These are phyloP conservation scores for Forsythia suspensa DNA, from an alignment of 257 asterid species.

Conservation along the genomic window DNA sequence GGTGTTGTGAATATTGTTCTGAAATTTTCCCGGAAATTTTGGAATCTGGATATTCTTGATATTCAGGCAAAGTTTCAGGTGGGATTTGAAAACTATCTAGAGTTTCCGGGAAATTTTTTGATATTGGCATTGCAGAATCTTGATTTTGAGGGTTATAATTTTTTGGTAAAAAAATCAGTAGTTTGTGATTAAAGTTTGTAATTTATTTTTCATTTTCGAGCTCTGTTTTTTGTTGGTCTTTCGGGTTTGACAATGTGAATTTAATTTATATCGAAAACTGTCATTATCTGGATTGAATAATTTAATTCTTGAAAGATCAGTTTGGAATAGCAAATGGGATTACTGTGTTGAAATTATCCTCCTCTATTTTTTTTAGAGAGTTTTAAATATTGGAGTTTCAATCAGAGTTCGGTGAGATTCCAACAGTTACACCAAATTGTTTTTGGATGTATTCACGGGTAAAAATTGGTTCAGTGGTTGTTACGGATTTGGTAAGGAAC, in stretches of 20 bases:
- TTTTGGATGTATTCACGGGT: conserved; percentile 33
- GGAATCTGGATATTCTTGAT: conserved; percentile 34
- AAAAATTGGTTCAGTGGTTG: conserved; percentile 40
- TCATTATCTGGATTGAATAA: conserved; percentile 49
- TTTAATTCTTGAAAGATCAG: conserved; percentile 32
- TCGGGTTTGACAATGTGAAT: conserved; percentile 27
- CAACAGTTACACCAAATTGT: conserved; percentile 29
- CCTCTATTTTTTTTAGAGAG: conserved; percentile 13
- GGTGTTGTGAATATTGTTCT: conserved; percentile 21
- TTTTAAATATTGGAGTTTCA: conserved; percentile 23
- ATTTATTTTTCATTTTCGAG: conserved; percentile 22
- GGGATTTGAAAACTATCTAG: conserved; percentile 24
- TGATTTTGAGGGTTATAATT: conserved; percentile 32
- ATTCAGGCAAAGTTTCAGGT: conserved; percentile 39
- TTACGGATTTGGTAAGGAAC: conserved; percentile 43
- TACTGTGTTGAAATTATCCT: conserved; percentile 35
- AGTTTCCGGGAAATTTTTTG: conserved; percentile 15
- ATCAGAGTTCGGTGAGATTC: conserved; percentile 32
- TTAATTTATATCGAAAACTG: conserved; percentile 38
- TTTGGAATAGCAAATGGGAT: conserved; percentile 28
- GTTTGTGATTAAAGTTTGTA: no score
- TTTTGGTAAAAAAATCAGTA: background rate
- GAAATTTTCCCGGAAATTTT: conserved; percentile 35
- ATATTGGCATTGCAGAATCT: conserved; percentile 22
- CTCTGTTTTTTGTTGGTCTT: conserved; percentile 28